Base-by-base conservation (phyloP, 345 rosid species). In the Raphanus raphanistrum region DNA sequence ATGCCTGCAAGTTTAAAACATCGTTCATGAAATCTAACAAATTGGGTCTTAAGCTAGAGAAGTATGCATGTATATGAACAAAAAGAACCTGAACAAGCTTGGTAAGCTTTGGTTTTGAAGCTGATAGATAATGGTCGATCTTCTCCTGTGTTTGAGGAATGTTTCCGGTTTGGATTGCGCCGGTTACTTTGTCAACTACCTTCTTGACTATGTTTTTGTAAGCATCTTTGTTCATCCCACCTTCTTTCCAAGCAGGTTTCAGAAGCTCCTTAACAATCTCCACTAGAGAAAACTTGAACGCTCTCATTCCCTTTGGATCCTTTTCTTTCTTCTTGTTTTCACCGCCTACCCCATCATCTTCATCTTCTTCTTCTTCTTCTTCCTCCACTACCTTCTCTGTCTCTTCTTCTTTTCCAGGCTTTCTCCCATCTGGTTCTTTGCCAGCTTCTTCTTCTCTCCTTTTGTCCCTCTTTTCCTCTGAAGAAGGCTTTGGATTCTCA, bases 231-330 rank as follows among this genome's bases (percentile, higher is more conserved):
- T 83, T 88, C 73, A 95, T 76, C 69, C 88, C 94, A 61, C 98
- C 97, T 74, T 91, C 99, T 86, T 88, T 95, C 98, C 97, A 92
- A n/a, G 87, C 70, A 50, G 98, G 98, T 82, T 95, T 95, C 64
- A 95, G 77, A 73, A 90, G 88, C 81, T 92, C 97, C 87, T 95
- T 92, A 13, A 89, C 90, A 77, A 83, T 86, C 86, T 95, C 98
- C 35, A 87, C 96, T 0, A 92, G 87, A 3, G 98, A 87, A 82
- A 95, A 95, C 75, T 95, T 95, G 77, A 95, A 95, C 13, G 90
- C 88, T 60, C 92, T 92, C 73, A 82, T 62, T 31, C 85, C 88
- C 84, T 90, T 95, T 3, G 68, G 73, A 73, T 91, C 99, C 85
- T 91, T 92, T 74, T 77, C 82, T 85, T 89, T 90, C 88, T 88